Evolutionary conservation across 1,284 basidiomycete genomes (phyloP).

Genomic region (Puccinia coronata): DNA sequence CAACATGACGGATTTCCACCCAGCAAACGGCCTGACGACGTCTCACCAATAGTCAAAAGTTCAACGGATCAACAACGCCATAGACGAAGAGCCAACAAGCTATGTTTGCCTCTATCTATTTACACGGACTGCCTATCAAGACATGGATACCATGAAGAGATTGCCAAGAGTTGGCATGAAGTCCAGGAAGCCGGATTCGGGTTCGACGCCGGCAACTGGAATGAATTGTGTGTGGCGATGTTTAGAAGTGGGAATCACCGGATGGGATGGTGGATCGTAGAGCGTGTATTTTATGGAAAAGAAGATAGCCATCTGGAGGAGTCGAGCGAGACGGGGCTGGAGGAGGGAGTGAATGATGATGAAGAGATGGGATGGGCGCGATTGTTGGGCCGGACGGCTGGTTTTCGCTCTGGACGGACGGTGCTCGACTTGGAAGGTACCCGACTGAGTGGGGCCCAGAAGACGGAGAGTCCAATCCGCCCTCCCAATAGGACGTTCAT

Average conservation of each 20-base stretch:
- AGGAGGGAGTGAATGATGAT: background rate
- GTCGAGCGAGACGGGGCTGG: background rate
- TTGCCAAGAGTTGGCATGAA: slow-evolving; percentile 71
- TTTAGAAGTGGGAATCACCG: slow-evolving; percentile 63
- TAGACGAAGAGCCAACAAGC: slow-evolving; percentile 62
- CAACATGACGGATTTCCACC: slow-evolving; percentile 51
- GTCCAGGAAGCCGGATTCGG: slow-evolving; percentile 71
- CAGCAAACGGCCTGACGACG: slow-evolving; percentile 9
- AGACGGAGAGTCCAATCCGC: slow-evolving; percentile 43
- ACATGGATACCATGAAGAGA: slow-evolving; percentile 67
- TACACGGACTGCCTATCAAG: slow-evolving; percentile 75
- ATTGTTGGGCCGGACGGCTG: slow-evolving; percentile 12
- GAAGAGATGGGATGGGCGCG: slow-evolving; percentile 20
- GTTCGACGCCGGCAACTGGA: slow-evolving; percentile 92
- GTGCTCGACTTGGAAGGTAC: slow-evolving; percentile 36
- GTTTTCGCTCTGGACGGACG: slow-evolving; percentile 14
- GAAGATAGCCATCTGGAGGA: background rate
- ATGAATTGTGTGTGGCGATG: slow-evolving; percentile 75
- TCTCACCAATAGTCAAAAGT: background rate
- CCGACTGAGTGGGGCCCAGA: slow-evolving; percentile 31
- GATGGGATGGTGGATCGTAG: slow-evolving; percentile 44
- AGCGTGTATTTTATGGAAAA: slow-evolving; percentile 32
- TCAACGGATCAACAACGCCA: slow-evolving; percentile 28
- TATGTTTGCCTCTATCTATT: slow-evolving; percentile 80
- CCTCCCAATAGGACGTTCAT: slow-evolving; percentile 42